A percentile compares a stretch with the other conserved stretches of the same genome.
phyloP scores from a whole-genome alignment of 2,329 filamentous ascomycete species.

The Cladosporium velox region DNA sequence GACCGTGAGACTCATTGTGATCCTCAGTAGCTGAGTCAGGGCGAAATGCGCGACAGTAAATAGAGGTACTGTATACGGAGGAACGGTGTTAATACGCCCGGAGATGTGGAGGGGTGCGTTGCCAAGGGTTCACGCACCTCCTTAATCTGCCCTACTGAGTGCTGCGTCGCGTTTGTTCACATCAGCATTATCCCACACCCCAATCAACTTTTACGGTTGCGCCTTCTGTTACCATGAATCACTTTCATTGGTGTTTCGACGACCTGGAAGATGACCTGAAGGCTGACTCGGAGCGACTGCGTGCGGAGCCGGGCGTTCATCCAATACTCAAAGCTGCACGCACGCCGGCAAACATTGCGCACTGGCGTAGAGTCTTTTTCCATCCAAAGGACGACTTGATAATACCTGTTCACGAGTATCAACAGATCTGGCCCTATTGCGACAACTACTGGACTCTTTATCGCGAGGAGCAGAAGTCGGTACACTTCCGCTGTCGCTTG shows the following conservation, averaged over 20 bases:
- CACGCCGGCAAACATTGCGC: background rate
- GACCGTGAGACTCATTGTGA: background rate
- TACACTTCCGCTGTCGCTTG: background rate
- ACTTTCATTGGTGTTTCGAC: background rate
- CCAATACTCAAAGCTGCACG: background rate
- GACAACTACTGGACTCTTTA: background rate
- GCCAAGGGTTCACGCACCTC: background rate
- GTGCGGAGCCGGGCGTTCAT: background rate
- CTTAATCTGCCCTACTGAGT: background rate
- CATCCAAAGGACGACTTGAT: background rate
- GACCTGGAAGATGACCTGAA: background rate
- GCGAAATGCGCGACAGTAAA: background rate
- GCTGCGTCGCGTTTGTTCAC: background rate
- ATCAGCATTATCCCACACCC: background rate
- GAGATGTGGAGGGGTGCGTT: background rate
- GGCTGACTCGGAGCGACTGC: background rate
- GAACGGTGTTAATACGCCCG: background rate
- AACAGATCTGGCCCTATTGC: background rate
- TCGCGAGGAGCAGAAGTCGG: background rate
- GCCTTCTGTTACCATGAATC: background rate
- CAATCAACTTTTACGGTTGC: background rate
- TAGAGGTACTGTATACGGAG: background rate
- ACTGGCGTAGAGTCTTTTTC: background rate
- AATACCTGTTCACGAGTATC: background rate
- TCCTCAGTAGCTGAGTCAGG: background rate